A percentile compares a stretch with the other conserved stretches of the same genome.
Conservation (phyloP, 805 yeast species). For the Cyberlindnera maritima region DNA sequence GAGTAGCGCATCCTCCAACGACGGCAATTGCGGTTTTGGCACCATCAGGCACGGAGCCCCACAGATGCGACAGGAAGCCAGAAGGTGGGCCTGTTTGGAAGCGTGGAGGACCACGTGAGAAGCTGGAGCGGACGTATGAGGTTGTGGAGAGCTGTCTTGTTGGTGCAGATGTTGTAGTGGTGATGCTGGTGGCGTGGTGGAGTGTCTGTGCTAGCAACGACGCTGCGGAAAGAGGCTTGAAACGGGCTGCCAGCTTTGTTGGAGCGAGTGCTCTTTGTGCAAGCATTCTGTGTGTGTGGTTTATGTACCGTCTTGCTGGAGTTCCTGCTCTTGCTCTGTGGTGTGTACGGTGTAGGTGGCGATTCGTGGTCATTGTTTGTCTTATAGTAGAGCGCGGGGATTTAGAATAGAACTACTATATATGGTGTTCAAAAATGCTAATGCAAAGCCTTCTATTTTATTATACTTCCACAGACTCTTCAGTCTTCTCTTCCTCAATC, state of each 20-base stretch:
- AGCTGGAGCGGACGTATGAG: too few species aligned
- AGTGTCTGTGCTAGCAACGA: background rate
- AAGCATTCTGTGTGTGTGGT: background rate
- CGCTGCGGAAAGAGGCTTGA: too few species aligned
- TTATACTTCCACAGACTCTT: background rate
- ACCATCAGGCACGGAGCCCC: constrained; percentile 12
- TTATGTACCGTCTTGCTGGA: too few species aligned
- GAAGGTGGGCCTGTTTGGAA: constrained; percentile 7
- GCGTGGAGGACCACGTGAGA: constrained; percentile 1
- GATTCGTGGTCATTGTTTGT: background rate
- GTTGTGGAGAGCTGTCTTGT: constrained; percentile 1
- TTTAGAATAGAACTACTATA: too few species aligned
- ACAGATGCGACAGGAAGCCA: background rate
- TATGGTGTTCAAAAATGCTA: background rate
- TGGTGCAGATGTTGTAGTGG: background rate
- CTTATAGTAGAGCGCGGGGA: background rate
- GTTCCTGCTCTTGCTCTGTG: background rate
- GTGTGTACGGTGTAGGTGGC: background rate
- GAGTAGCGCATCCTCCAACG: constrained; percentile 14
- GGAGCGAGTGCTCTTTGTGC: background rate
- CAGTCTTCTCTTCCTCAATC: background rate
- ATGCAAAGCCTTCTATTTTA: background rate
- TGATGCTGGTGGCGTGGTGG: background rate
- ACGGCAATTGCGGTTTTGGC: constrained; percentile 10
- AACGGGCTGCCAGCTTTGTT: background rate